Evolutionary conservation across 2,329 filamentous ascomycete genomes (phyloP).

Genomic region (Penicillium sclerotigenum): DNA sequence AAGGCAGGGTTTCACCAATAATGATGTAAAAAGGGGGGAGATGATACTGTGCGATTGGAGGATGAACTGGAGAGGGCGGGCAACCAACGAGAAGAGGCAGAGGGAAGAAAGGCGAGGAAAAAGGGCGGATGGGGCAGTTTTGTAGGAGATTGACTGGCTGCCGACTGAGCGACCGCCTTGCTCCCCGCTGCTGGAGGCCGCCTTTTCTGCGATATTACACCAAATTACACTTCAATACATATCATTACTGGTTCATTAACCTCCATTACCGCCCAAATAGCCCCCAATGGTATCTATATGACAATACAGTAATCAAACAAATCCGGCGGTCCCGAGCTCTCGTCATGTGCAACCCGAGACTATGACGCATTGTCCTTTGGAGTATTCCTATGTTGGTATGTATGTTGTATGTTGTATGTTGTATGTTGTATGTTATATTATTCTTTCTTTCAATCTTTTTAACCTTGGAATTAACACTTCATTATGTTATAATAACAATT

Average conservation of each 20-base stretch:
- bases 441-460: not conserved
- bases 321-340: constrained; percentile 8
- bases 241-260: not conserved
- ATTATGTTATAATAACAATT: too few relatives aligned
- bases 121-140: constrained; percentile 42
- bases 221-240: not conserved
- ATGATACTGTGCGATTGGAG: constrained; percentile 26
- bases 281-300: not conserved
- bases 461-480: too few relatives aligned
- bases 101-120: constrained; percentile 35
- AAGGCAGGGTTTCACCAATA: constrained; percentile 10
- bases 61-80: constrained; percentile 32
- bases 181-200: constrained; percentile 6
- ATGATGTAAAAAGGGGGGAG: constrained; percentile 7
- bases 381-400: too few relatives aligned
- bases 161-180: not conserved
- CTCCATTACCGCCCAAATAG: not conserved
- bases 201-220: constrained; percentile 14
- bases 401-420: too few relatives aligned
- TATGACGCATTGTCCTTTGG: not conserved
- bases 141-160: constrained; percentile 35
- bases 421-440: too few relatives aligned
- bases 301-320: constrained; percentile 1
- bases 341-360: constrained; percentile 8
- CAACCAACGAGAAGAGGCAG: constrained; percentile 44